Percentiles rank a stretch among this genome's conserved stretches.
phyloP scores from a whole-genome alignment of 768 basidiomycete species.

The Termitomyces sp. region DNA sequence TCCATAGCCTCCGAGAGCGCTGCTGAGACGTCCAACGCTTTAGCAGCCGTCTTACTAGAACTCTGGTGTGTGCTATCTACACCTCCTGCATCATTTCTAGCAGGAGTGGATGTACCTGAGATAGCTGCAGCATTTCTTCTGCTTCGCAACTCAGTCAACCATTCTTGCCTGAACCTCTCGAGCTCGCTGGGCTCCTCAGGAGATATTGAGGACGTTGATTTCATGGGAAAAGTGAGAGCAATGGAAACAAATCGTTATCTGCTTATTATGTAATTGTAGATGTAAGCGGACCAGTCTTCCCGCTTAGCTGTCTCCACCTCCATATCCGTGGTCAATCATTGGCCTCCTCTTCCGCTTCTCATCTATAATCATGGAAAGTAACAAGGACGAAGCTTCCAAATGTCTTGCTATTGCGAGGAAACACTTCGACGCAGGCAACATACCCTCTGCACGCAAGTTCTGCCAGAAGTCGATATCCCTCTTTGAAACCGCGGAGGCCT shows the following conservation, averaged over 20 bases:
- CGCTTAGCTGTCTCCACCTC: constrained; percentile 16
- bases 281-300: constrained; percentile 9
- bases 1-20: constrained; percentile 4
- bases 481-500: constrained; percentile 74
- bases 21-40: background rate
- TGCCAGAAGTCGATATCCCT: constrained; percentile 82
- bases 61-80: background rate
- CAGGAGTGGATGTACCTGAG: background rate
- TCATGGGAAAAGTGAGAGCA: constrained; percentile 9
- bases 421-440: constrained; percentile 67
- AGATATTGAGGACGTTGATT: constrained; percentile 14
- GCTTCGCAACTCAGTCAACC: constrained; percentile 60
- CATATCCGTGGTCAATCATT: constrained; percentile 6
- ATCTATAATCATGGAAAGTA: constrained; percentile 62
- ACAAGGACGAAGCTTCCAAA: constrained; percentile 85
- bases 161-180: constrained; percentile 63
- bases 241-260: constrained; percentile 2
- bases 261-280: constrained; percentile 8
- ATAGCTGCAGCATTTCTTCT: constrained; percentile 21
- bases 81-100: constrained; percentile 2
- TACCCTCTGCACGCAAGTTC: constrained; percentile 80
- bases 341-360: constrained; percentile 1
- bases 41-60: constrained; percentile 1
- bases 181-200: constrained; percentile 58
- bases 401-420: constrained; percentile 77